These are phyloP conservation scores for Aspergillus fumigatiaffinis DNA, from an alignment of 2,329 filamentous ascomycete genomes.

Conservation along the genomic window DNA sequence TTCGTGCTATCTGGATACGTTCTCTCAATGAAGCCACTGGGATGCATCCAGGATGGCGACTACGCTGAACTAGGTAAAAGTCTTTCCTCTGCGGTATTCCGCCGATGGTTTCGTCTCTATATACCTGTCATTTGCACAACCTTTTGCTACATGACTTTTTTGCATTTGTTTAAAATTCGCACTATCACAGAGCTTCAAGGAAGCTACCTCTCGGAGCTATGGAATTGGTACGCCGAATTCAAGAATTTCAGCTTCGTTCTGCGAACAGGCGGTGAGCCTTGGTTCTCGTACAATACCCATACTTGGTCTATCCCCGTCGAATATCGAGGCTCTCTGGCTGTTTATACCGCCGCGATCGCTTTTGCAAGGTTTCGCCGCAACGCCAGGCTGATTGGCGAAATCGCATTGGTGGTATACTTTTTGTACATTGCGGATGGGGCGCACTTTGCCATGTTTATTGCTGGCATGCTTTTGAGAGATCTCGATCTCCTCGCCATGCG, in stretches of 20 bases:
- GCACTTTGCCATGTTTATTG: conserved; percentile 58
- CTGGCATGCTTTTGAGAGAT: conserved; percentile 61
- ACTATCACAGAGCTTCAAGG: conserved; percentile 37
- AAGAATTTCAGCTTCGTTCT: conserved; percentile 69
- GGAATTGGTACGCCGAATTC: conserved; percentile 52
- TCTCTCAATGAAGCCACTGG: too few relatives aligned
- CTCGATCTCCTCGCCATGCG: conserved; percentile 53
- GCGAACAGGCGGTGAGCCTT: conserved; percentile 54
- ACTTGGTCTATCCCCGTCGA: too few relatives aligned
- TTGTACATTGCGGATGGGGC: conserved; percentile 64
- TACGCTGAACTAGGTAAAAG: too few relatives aligned
- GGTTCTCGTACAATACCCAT: conserved; percentile 51
- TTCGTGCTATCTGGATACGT: too few relatives aligned
- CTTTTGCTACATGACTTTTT: too few relatives aligned
- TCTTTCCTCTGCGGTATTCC: too few relatives aligned
- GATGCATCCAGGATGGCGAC: too few relatives aligned
- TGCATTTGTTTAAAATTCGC: conserved; percentile 44
- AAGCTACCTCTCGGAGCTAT: conserved; percentile 49
- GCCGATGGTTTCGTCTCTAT: too few relatives aligned
- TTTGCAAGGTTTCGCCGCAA: conserved; percentile 54
- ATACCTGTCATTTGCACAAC: too few relatives aligned
- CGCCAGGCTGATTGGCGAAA: conserved; percentile 53
- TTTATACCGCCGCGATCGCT: conserved; percentile 7
- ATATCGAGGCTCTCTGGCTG: too few relatives aligned
- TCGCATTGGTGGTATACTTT: conserved; percentile 59